Percentiles rank a stretch among this genome's conserved stretches.
Evolutionary conservation across 148 eudicot genomes (phyloP).

Genomic region (Amaranthus cruentus): DNA sequence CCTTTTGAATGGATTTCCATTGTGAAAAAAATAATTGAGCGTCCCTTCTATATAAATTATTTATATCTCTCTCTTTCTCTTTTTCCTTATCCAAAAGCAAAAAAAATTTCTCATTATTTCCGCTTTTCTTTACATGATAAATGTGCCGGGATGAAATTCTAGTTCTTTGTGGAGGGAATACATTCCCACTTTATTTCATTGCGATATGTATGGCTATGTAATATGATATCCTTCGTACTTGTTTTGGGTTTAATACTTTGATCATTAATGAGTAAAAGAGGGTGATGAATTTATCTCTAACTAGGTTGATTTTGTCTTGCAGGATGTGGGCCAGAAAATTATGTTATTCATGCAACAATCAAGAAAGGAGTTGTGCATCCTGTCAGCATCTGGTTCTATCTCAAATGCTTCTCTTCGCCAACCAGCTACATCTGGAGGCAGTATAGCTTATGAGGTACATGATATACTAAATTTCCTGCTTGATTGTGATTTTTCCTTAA

Average conservation of each 20-base stretch:
- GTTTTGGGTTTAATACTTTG: background rate
- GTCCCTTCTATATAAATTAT: too few relatives aligned
- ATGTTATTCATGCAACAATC: conserved; percentile 70
- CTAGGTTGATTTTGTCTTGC: conserved; percentile 11
- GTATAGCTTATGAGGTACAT: conserved; percentile 65
- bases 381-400: conserved; percentile 85
- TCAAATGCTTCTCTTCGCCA: conserved; percentile 67
- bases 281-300: background rate
- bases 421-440: conserved; percentile 74
- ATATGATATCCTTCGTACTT: background rate
- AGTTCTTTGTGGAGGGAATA: too few relatives aligned
- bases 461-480: background rate
- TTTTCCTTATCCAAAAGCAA: too few relatives aligned
- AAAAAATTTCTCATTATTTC: too few relatives aligned
- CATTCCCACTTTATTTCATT: background rate
- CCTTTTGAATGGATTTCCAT: too few relatives aligned
- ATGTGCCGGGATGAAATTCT: too few relatives aligned
- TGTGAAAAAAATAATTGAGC: too few relatives aligned
- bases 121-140: too few relatives aligned
- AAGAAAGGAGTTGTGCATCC: conserved; percentile 62
- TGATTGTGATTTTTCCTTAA: background rate
- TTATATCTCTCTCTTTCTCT: too few relatives aligned
- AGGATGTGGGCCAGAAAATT: conserved; percentile 81
- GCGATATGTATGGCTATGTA: background rate
- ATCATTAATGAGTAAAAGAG: background rate